Percentiles rank a stretch among this genome's conserved stretches.
phyloP scores from a whole-genome alignment of 1,284 basidiomycete genomes.

The Cryptococcus sp. region DNA sequence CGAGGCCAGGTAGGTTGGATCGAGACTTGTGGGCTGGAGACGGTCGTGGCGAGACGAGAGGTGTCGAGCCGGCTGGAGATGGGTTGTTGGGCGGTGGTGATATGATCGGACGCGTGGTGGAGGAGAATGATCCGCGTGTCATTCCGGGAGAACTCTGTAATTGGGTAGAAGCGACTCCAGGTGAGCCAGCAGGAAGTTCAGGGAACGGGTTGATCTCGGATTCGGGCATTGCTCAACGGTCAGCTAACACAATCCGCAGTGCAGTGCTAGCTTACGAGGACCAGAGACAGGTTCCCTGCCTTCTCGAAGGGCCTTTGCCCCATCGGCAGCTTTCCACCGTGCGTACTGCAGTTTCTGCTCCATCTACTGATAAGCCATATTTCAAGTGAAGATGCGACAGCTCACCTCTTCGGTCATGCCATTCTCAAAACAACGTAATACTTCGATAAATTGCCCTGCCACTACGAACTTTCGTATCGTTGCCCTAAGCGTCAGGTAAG shows the following conservation, averaged over 20 bases:
- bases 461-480: slow-evolving; percentile 47
- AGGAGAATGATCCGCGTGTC: slow-evolving; percentile 18
- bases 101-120: slow-evolving; percentile 9
- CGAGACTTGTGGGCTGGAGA: slow-evolving; percentile 13
- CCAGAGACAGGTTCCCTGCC: slow-evolving; percentile 42
- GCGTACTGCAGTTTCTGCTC: slow-evolving; percentile 49
- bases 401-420: slow-evolving; percentile 46
- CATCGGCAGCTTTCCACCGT: slow-evolving; percentile 48
- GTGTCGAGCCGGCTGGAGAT: slow-evolving; percentile 8
- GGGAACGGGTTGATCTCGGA: slow-evolving; percentile 19
- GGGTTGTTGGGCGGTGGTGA: slow-evolving; percentile 3
- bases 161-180: background rate
- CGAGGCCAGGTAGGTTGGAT: slow-evolving; percentile 15
- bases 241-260: background rate
- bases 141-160: slow-evolving; percentile 2
- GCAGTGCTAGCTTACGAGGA: slow-evolving; percentile 34
- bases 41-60: slow-evolving; percentile 17
- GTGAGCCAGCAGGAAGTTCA: slow-evolving; percentile 16
- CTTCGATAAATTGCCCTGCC: slow-evolving; percentile 48
- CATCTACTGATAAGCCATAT: slow-evolving; percentile 28
- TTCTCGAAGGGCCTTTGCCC: slow-evolving; percentile 46
- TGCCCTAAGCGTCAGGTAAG: slow-evolving; percentile 19
- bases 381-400: background rate
- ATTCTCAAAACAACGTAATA: slow-evolving; percentile 44
- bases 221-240: slow-evolving; percentile 27